Conservation (phyloP, 208 protist genomes). For the Trypanosoma mega region DNA sequence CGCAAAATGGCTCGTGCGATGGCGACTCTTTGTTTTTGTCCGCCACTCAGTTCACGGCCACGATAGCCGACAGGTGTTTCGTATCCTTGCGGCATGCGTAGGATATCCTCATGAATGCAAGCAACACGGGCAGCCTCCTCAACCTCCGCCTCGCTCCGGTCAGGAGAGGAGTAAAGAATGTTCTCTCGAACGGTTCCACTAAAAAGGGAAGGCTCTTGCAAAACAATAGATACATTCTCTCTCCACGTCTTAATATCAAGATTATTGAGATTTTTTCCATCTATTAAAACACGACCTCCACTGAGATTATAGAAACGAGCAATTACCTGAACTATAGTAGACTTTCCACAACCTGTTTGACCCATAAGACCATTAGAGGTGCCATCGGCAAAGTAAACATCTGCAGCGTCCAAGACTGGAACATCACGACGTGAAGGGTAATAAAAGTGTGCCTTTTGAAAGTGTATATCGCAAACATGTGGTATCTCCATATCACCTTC, state of each 20-base stretch:
- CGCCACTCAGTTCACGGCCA: slow-evolving; percentile 67
- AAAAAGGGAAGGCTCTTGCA: slow-evolving; percentile 37
- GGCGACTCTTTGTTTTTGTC: slow-evolving; percentile 75
- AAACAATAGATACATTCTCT: slow-evolving; percentile 29
- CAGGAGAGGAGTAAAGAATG: slow-evolving; percentile 28
- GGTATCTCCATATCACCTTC: slow-evolving; percentile 18
- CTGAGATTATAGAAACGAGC: slow-evolving; percentile 66
- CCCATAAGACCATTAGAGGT: slow-evolving; percentile 47
- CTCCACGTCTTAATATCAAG: slow-evolving; percentile 45
- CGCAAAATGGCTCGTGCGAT: slow-evolving; percentile 73
- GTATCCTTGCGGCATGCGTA: slow-evolving; percentile 57
- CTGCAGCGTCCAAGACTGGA: slow-evolving; percentile 22
- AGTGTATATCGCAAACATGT: slow-evolving; percentile 21
- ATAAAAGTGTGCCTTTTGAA: slow-evolving; percentile 28
- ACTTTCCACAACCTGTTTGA: slow-evolving; percentile 75
- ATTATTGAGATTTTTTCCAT: slow-evolving; percentile 41
- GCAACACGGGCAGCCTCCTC: slow-evolving; percentile 24
- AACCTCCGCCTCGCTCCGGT: slow-evolving; percentile 36
- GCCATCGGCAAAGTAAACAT: slow-evolving; percentile 19
- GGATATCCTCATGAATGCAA: slow-evolving; percentile 31
- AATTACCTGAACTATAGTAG: slow-evolving; percentile 53
- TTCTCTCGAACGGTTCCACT: slow-evolving; percentile 39
- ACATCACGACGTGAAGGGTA: slow-evolving; percentile 27
- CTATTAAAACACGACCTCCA: slow-evolving; percentile 42
- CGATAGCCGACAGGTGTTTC: slow-evolving; percentile 79